phyloP scores from a whole-genome alignment of 2,329 filamentous ascomycete genomes.

The Fusarium tjaetaba region DNA sequence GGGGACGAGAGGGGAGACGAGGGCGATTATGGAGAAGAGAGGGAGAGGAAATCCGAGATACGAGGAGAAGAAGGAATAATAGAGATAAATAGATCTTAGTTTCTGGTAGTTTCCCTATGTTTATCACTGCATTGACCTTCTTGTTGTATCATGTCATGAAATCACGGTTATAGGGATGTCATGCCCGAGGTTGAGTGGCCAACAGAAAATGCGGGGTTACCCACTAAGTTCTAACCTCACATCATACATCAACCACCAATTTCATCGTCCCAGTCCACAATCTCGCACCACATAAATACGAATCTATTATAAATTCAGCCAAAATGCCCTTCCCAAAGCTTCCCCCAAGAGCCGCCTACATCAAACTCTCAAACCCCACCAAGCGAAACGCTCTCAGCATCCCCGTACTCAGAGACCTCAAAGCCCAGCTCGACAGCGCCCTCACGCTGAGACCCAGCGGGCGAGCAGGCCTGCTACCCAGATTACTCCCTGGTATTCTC shows the following conservation, averaged over 20 bases:
- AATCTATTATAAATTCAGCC: fast-evolving
- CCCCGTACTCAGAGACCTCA: conserved; percentile 26
- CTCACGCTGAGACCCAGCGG: conserved; percentile 19
- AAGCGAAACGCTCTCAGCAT: conserved; percentile 40
- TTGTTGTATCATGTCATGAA: background rate
- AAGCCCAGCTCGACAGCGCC: conserved; percentile 28
- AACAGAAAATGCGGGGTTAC: background rate
- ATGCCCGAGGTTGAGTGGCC: background rate
- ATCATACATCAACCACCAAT: background rate
- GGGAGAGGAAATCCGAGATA: conserved; percentile 36
- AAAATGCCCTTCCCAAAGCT: conserved; percentile 34
- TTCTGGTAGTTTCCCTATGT: fast-evolving
- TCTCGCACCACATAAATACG: background rate
- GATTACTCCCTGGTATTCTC: background rate
- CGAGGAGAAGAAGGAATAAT: background rate
- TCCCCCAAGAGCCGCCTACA: conserved; percentile 26
- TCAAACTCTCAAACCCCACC: conserved; percentile 31
- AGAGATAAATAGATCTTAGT: background rate
- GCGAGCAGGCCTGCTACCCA: conserved; percentile 24
- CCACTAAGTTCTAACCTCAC: too few relatives aligned
- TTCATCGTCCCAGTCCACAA: background rate
- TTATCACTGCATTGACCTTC: background rate
- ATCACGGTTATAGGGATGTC: background rate
- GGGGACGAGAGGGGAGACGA: conserved; percentile 25
- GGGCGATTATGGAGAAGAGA: conserved; percentile 40